Evolutionary conservation across 805 yeast species (phyloP).

Genomic region (Metschnikowia lunata): DNA sequence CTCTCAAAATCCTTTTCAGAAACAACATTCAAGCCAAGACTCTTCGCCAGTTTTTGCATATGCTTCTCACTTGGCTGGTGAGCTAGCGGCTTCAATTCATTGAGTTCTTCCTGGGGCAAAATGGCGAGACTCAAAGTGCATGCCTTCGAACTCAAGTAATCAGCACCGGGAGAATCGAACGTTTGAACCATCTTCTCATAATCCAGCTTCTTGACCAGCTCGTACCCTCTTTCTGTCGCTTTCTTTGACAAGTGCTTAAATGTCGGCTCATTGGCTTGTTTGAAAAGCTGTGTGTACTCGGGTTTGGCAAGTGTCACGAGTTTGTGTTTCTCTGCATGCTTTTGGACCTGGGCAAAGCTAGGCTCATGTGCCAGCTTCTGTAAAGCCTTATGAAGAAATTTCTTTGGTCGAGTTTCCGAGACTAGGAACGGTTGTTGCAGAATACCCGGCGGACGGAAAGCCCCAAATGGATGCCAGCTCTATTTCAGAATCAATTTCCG

Average conservation of each 20-base stretch:
- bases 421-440: too few species aligned
- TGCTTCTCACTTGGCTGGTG: constrained; percentile 6
- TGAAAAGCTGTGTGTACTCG: constrained; percentile 31
- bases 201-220: constrained; percentile 9
- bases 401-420: too few species aligned
- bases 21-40: neutral
- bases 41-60: constrained; percentile 4
- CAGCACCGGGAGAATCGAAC: constrained; percentile 6
- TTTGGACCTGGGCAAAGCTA: constrained; percentile 30
- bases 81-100: constrained; percentile 2
- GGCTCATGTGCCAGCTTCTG: constrained; percentile 15
- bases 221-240: constrained; percentile 12
- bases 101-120: neutral
- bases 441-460: too few species aligned
- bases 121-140: constrained; percentile 1
- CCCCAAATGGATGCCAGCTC: too few species aligned
- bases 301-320: constrained; percentile 26
- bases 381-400: constrained; percentile 13
- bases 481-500: too few species aligned
- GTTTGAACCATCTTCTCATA: neutral
- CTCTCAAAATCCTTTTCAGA: neutral
- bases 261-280: constrained; percentile 30
- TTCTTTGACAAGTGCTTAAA: constrained; percentile 15
- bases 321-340: constrained; percentile 31
- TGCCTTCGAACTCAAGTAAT: constrained; percentile 8